Percentiles rank a stretch among this genome's conserved stretches.
These are phyloP conservation scores for Amanita inopinata DNA, from an alignment of 768 basidiomycete genomes.

Conservation along the genomic window DNA sequence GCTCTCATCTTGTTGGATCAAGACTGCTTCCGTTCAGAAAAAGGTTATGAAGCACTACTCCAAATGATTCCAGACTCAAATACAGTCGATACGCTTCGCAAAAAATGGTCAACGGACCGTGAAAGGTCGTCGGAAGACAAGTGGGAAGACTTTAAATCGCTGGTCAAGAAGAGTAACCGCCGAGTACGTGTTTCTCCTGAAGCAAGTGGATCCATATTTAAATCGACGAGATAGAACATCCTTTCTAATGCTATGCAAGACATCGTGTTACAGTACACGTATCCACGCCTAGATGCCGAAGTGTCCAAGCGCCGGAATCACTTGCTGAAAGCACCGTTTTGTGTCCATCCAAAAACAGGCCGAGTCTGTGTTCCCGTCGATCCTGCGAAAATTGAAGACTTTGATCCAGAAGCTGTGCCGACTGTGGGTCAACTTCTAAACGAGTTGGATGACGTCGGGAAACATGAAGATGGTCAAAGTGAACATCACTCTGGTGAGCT, in stretches of 20 bases:
- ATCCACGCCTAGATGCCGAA: conserved; percentile 93
- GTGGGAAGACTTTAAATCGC: conserved; percentile 57
- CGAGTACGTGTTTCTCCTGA: conserved; percentile 21
- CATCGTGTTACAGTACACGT: conserved; percentile 86
- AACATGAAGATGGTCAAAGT: conserved; percentile 20
- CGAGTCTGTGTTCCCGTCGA: conserved; percentile 92
- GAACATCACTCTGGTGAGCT: conserved; percentile 43
- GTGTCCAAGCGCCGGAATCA: conserved; percentile 98
- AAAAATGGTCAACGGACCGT: conserved; percentile 49
- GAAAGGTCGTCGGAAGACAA: conserved; percentile 53
- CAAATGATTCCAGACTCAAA: conserved; percentile 60
- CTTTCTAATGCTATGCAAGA: conserved; percentile 63
- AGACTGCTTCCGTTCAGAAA: conserved; percentile 63
- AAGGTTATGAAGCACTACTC: conserved; percentile 69
- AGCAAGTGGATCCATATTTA: conserved; percentile 1
- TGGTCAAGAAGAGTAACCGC: conserved; percentile 22
- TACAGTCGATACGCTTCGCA: conserved; percentile 36
- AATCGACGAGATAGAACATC: conserved; percentile 16
- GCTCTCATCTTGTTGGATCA: conserved; percentile 74
- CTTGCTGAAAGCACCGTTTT: conserved; percentile 95
- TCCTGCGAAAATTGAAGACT: conserved; percentile 60
- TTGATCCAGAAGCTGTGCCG: conserved; percentile 80
- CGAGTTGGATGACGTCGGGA: conserved; percentile 52
- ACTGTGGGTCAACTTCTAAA: conserved; percentile 75
- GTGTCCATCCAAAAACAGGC: conserved; percentile 93